Percentiles rank a stretch among this genome's conserved stretches.
These are phyloP conservation scores for Penicillium paneum DNA, from an alignment of 2,329 filamentous ascomycete genomes.

Conservation along the genomic window DNA sequence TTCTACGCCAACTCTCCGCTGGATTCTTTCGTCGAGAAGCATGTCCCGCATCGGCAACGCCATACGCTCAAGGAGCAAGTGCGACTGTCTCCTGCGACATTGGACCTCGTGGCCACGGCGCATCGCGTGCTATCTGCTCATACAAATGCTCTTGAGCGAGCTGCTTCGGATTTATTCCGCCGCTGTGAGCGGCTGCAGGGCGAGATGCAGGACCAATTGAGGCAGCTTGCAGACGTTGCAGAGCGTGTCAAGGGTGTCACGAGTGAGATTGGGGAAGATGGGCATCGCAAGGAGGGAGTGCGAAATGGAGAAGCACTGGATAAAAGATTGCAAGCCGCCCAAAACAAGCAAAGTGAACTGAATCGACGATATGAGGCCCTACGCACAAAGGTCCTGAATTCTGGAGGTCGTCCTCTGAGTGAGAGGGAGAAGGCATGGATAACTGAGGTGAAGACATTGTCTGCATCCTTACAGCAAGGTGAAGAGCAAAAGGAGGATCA, in stretches of 20 bases:
- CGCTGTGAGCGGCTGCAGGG: constrained; percentile 49
- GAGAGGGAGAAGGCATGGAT: constrained; percentile 48
- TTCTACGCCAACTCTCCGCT: constrained; percentile 41
- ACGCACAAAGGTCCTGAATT: constrained; percentile 42
- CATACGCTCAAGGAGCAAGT: constrained; percentile 45
- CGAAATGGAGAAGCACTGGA: constrained; percentile 37
- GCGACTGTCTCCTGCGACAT: constrained; percentile 47
- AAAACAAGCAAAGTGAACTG: constrained; percentile 41
- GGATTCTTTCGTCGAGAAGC: constrained; percentile 42
- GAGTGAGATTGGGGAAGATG: constrained; percentile 38
- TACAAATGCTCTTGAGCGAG: constrained; percentile 46
- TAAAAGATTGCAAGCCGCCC: constrained; percentile 41
- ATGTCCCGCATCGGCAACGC: constrained; percentile 44
- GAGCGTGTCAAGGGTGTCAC: constrained; percentile 45
- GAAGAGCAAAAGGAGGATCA: constrained; percentile 25
- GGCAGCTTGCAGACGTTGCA: constrained; percentile 45
- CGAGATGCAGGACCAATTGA: constrained; percentile 49
- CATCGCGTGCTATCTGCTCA: constrained; percentile 48
- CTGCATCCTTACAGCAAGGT: constrained; percentile 30
- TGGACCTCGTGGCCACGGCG: constrained; percentile 48
- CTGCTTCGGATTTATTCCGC: constrained; percentile 52
- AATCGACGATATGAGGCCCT: constrained; percentile 44
- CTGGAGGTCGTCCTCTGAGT: constrained; percentile 45
- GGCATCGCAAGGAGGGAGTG: constrained; percentile 30
- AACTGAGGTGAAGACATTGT: constrained; percentile 42